These are phyloP conservation scores for Suillus tomentosus DNA, from an alignment of 768 basidiomycete species.

Conservation along the genomic window DNA sequence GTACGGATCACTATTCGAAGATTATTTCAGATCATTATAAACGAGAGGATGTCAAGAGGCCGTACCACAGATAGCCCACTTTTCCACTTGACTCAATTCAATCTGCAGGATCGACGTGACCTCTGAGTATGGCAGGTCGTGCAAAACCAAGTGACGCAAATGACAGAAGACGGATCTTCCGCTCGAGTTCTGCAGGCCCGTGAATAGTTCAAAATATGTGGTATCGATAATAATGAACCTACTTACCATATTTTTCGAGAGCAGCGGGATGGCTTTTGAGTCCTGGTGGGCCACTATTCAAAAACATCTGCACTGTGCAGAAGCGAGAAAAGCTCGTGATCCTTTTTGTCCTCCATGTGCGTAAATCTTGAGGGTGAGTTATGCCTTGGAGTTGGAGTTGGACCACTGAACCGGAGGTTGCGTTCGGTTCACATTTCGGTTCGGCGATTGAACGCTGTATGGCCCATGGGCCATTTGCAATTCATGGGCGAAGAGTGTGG, in stretches of 20 bases:
- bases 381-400: too few species aligned
- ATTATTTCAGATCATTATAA: neutral
- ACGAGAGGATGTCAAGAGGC: constrained; percentile 3
- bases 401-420: too few species aligned
- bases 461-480: too few species aligned
- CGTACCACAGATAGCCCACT: constrained; percentile 86
- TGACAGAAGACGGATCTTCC: constrained; percentile 77
- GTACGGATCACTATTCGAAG: constrained; percentile 68
- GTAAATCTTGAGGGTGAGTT: too few species aligned
- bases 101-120: constrained; percentile 55
- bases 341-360: constrained; percentile 36
- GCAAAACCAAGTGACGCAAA: constrained; percentile 74
- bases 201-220: neutral
- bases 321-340: constrained; percentile 73
- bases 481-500: too few species aligned
- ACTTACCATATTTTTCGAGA: constrained; percentile 60
- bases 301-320: constrained; percentile 59
- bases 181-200: constrained; percentile 55
- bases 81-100: constrained; percentile 67
- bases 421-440: too few species aligned
- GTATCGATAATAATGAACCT: neutral
- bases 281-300: constrained; percentile 62
- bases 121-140: constrained; percentile 68
- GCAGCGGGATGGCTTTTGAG: constrained; percentile 46
- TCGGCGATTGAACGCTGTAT: too few species aligned